Percentiles rank a stretch among this genome's conserved stretches.
These are phyloP conservation scores for Neurospora tetrasperma DNA, from an alignment of 495 filamentous ascomycete species.

Conservation along the genomic window DNA sequence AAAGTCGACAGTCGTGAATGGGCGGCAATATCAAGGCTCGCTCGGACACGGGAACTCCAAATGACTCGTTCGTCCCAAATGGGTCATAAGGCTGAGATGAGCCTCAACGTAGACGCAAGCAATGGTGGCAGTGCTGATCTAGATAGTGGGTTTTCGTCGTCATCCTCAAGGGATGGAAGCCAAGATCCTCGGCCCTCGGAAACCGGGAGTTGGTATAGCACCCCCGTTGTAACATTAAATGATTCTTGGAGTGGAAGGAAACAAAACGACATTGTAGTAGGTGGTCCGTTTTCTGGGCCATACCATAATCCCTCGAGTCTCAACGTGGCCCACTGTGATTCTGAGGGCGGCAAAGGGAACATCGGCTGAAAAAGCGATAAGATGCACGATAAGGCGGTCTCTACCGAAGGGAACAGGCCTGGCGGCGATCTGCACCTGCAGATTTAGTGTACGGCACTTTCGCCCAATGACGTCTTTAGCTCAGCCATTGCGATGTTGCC, in stretches of 20 bases:
- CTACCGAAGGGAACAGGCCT: background rate
- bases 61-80: background rate
- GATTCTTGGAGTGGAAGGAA: background rate
- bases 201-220: background rate
- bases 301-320: background rate
- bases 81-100: background rate
- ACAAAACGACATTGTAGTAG: background rate
- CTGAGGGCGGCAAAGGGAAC: background rate
- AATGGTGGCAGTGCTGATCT: background rate
- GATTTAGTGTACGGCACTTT: background rate
- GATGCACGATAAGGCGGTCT: background rate
- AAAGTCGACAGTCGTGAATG: background rate
- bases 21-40: background rate
- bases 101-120: background rate
- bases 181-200: background rate
- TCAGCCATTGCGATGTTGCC: background rate
- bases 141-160: background rate
- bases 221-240: background rate
- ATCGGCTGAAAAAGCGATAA: background rate
- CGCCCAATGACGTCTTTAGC: slow-evolving; percentile 1
- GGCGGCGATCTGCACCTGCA: background rate
- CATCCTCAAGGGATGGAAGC: background rate
- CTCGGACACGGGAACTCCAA: background rate
- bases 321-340: background rate
- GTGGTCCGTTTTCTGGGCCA: background rate